Percentiles rank a stretch among this genome's conserved stretches.
phyloP scores from a whole-genome alignment of 345 rosid species.

The Sisymbrium irio region DNA sequence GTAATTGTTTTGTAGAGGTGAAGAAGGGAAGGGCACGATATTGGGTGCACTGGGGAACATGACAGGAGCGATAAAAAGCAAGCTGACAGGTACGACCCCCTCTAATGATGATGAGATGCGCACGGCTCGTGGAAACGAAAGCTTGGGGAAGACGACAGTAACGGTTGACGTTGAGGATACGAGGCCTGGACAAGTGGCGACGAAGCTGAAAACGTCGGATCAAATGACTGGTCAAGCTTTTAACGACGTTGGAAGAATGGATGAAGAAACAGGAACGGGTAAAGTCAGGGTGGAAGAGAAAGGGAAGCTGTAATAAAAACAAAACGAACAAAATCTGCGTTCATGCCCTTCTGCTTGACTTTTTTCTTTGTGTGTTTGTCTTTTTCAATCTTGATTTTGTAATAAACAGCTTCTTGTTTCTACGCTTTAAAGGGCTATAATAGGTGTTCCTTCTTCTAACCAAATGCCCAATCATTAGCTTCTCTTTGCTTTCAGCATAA shows the following conservation, averaged over 20 bases:
- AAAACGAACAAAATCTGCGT: not conserved
- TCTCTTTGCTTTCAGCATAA: not conserved
- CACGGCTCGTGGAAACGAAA: conserved; percentile 25
- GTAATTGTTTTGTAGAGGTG: conserved; percentile 35
- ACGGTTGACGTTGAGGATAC: conserved; percentile 28
- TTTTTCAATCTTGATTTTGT: not conserved
- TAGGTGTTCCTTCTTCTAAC: not conserved
- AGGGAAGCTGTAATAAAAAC: not conserved
- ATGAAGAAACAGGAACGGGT: conserved; percentile 21
- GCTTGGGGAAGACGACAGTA: conserved; percentile 29
- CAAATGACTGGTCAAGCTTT: conserved; percentile 65
- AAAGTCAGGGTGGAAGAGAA: conserved; percentile 19
- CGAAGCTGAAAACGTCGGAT: conserved; percentile 45
- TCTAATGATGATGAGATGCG: conserved; percentile 25
- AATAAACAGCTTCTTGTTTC: conserved; percentile 4
- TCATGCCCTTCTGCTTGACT: not conserved
- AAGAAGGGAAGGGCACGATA: conserved; percentile 38
- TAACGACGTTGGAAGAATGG: conserved; percentile 62
- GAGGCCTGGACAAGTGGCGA: conserved; percentile 33
- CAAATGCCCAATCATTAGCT: not conserved
- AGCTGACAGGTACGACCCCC: conserved; percentile 35
- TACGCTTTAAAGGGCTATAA: not conserved
- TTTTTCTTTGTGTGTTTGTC: not conserved
- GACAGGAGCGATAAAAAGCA: conserved; percentile 45
- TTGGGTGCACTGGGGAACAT: conserved; percentile 38